Evolutionary conservation across 1,284 basidiomycete genomes (phyloP).

Genomic region (Ustilago cynodontis): DNA sequence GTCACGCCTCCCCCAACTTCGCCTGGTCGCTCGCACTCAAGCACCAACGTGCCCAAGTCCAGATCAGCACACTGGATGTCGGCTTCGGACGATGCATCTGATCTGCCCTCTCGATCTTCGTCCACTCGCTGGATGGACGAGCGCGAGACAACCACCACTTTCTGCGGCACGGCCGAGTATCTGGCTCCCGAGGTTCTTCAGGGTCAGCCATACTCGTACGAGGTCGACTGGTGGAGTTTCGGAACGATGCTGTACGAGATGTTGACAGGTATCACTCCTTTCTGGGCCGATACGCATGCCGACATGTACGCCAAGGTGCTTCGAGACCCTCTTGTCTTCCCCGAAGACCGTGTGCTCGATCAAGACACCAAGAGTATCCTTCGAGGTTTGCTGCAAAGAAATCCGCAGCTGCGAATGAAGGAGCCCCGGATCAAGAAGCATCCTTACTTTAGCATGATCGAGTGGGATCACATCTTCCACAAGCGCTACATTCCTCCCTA

Average conservation of each 20-base stretch:
- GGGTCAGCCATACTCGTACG: slow-evolving; percentile 94
- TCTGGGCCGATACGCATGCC: slow-evolving; percentile 93
- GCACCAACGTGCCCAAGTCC: slow-evolving; percentile 76
- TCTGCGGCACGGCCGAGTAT: slow-evolving; percentile 99
- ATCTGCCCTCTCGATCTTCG: slow-evolving; percentile 21
- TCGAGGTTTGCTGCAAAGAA: slow-evolving; percentile 90
- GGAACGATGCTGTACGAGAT: slow-evolving; percentile 99
- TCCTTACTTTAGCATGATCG: slow-evolving; percentile 95
- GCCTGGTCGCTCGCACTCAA: slow-evolving; percentile 57
- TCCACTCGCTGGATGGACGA: slow-evolving; percentile 91
- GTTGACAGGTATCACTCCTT: slow-evolving; percentile 98
- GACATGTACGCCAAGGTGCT: slow-evolving; percentile 93
- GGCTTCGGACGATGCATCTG: slow-evolving; percentile 75
- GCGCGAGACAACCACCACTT: slow-evolving; percentile 97
- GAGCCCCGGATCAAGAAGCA: slow-evolving; percentile 93
- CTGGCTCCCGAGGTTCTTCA: slow-evolving; percentile 99
- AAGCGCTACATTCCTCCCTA: slow-evolving; percentile 98
- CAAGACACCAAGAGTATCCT: slow-evolving; percentile 94
- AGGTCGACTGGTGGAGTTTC: slow-evolving; percentile 99
- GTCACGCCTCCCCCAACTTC: slow-evolving; percentile 82
- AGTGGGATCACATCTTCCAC: slow-evolving; percentile 92
- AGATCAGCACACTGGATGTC: slow-evolving; percentile 87
- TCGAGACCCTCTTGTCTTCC: slow-evolving; percentile 88
- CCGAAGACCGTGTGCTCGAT: slow-evolving; percentile 88
- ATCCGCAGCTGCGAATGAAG: slow-evolving; percentile 87